Evolutionary conservation across 164 flowering plant species (phyloP).

Genomic region (Kalanchoe fedtschenkoi): DNA sequence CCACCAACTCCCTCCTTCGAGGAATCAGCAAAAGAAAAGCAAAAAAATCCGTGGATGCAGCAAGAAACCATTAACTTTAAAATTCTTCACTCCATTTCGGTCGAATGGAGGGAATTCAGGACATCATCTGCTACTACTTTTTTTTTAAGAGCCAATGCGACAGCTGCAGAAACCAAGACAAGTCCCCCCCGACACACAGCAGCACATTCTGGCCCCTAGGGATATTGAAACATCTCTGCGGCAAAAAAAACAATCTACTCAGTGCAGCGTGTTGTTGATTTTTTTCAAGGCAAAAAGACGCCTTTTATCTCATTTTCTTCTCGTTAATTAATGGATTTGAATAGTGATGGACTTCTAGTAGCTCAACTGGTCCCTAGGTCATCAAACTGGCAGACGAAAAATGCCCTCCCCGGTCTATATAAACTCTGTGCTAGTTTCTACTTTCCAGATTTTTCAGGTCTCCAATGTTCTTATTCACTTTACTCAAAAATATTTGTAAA

Average conservation of each 20-base stretch:
- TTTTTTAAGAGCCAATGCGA: background rate
- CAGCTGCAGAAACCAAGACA: constrained; percentile 4
- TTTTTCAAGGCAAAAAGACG: background rate
- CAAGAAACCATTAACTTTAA: background rate
- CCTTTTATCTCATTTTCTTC: no score
- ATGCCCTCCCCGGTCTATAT: background rate
- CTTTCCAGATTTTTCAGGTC: background rate
- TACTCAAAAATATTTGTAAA: background rate
- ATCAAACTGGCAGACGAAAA: background rate
- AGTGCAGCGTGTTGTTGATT: background rate
- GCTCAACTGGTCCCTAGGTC: no score
- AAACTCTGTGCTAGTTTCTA: background rate
- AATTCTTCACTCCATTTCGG: background rate
- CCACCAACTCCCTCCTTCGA: no score
- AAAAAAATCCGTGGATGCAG: background rate
- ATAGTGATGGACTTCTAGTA: no score
- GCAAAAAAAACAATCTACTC: background rate
- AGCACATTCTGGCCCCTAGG: background rate
- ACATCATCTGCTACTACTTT: background rate
- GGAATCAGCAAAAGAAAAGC: background rate
- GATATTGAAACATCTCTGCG: background rate
- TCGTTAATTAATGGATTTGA: no score
- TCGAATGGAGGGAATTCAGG: background rate
- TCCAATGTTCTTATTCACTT: no score
- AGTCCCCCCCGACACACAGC: background rate